These are phyloP conservation scores for Fusarium concolor DNA, from an alignment of 2,329 filamentous ascomycete genomes.

Conservation along the genomic window DNA sequence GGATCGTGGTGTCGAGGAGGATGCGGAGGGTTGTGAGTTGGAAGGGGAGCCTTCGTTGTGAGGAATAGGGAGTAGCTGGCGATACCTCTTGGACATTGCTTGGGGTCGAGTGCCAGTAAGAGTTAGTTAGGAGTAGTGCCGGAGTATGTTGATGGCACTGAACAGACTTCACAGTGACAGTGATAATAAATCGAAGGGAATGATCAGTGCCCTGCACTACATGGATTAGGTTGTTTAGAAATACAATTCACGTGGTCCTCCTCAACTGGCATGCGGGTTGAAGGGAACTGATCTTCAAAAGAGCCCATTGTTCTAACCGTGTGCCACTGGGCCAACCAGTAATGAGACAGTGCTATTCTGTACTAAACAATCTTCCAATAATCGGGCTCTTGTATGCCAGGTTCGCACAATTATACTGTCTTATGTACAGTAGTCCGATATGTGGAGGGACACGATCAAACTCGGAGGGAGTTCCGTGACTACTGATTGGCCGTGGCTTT, in stretches of 20 bases:
- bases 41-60: not conserved
- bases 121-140: not conserved
- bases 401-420: not conserved
- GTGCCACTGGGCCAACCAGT: not conserved
- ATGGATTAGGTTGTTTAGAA: not conserved
- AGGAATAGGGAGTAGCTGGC: constrained; percentile 20
- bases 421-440: not conserved
- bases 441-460: not conserved
- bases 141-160: not conserved
- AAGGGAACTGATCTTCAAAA: not conserved
- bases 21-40: constrained; percentile 5
- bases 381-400: not conserved
- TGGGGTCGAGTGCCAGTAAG: not conserved
- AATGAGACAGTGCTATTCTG: not conserved
- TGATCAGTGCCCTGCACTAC: not conserved
- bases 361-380: not conserved
- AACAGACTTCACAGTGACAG: not conserved
- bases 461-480: not conserved
- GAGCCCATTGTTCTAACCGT: not conserved
- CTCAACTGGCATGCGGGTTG: not conserved
- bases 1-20: constrained; percentile 14
- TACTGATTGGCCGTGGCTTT: not conserved
- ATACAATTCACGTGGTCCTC: constrained; percentile 4
- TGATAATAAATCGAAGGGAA: not conserved
- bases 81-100: constrained; percentile 34